Evolutionary conservation across 2,329 filamentous ascomycete genomes (phyloP), one percentile per base, ranked within the genome.

Genomic region (Xylaria arbuscula): DNA sequence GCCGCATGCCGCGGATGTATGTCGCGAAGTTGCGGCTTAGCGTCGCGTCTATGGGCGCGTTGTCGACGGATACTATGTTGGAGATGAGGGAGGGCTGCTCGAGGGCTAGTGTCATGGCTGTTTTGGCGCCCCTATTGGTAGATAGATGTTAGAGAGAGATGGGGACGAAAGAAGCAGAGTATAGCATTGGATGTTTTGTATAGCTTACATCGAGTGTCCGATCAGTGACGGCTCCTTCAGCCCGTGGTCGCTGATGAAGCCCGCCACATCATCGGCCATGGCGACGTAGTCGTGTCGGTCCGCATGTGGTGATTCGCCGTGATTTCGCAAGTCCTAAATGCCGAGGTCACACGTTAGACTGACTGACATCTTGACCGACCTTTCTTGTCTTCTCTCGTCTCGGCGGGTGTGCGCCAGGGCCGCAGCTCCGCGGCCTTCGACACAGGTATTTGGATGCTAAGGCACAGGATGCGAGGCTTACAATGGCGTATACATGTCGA

Each of bases 221-320:
- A 98, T 96, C 34, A 98, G 82, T 0, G 92, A 93, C 1, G 90
- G 85, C 34, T 92, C 83, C 53, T 86, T 82, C n/a, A 98, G 82
- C 3, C 85, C 83, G 78, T 97, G 91, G 63, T 92, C 82, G 5
- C 85, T 75, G 64, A 98, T 90, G 79, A 98, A 98, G 53, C 86
- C 84, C 63, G 90, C 88, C 11, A 98, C 89, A 75, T 98, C 95
- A 72, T 90, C 87, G 4, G 95, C 93, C 87, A 98, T 94, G 53
- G 89, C 86, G 1, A 81, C 79, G 80, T 98, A 98, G 81, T 95
- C 91, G 80, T 98, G 96, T 1, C 84, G 84, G 0, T 84, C 82
- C 60, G 89, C 80, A 80, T 98, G 94, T 1, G 93, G 92, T 1
- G 93, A 97, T 47, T 97, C 91, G 76, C 95, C 95, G 83, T 98